These are phyloP conservation scores for Urochloa ruziziensis DNA, from an alignment of 176 grass and related monocot species.

Conservation along the genomic window DNA sequence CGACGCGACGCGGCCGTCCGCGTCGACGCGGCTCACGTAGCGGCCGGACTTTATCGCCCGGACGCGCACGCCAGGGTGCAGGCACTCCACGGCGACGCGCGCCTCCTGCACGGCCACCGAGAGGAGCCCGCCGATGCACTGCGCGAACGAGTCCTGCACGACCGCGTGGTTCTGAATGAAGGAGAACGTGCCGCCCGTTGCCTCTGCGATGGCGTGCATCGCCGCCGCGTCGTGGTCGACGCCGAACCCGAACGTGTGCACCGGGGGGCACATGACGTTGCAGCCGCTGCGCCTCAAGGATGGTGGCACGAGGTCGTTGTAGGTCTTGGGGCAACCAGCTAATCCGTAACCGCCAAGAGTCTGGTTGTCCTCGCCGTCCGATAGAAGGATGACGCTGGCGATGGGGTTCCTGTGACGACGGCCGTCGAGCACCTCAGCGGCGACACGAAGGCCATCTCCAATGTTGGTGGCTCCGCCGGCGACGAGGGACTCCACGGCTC, in stretches of 20 bases:
- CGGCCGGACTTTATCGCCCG: not conserved
- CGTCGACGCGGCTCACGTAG: not conserved
- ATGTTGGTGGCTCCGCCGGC: constrained; percentile 15
- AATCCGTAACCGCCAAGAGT: not conserved
- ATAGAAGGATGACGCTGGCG: constrained; percentile 58
- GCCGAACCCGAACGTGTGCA: constrained; percentile 59
- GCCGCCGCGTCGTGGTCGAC: constrained; percentile 48
- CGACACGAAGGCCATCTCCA: not conserved
- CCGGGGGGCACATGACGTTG: constrained; percentile 8
- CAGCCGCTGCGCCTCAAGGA: not conserved
- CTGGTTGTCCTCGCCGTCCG: constrained; percentile 47
- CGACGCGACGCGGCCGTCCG: not conserved
- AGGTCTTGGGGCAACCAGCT: not conserved
- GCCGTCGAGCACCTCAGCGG: constrained; percentile 30
- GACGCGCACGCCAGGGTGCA: not conserved
- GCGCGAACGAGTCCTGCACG: constrained; percentile 63
- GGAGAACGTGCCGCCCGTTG: not conserved
- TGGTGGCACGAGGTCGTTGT: constrained; percentile 33
- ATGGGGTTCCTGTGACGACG: constrained; percentile 42
- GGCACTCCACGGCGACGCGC: not conserved
- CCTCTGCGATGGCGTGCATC: constrained; percentile 34
- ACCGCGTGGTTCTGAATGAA: not conserved
- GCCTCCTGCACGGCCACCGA: constrained; percentile 8
- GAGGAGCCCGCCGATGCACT: constrained; percentile 70
- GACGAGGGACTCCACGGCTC: constrained; percentile 28